Conservation (phyloP, 345 rosid genomes). For the Gossypium australe region DNA sequence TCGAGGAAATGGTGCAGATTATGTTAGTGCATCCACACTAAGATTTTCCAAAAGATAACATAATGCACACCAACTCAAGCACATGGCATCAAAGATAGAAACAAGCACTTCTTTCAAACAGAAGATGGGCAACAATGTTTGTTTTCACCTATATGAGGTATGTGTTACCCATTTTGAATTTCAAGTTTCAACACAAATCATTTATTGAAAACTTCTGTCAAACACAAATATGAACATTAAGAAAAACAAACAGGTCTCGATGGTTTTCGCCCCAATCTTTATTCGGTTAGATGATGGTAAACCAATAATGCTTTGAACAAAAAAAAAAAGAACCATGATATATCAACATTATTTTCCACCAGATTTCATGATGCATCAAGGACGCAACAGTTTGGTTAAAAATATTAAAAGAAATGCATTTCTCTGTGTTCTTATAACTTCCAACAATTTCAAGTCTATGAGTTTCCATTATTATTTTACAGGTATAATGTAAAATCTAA, state of each 20-base stretch:
- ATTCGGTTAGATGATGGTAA: background rate
- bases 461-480: background rate
- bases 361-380: background rate
- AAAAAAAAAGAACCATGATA: background rate
- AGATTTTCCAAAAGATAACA: conserved; percentile 8
- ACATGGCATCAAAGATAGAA: background rate
- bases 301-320: background rate
- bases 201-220: background rate
- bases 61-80: background rate
- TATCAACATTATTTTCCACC: background rate
- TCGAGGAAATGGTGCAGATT: background rate
- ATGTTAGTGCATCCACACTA: background rate
- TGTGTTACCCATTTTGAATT: background rate
- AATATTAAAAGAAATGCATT: background rate
- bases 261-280: background rate
- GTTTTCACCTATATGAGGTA: background rate
- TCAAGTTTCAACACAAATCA: background rate
- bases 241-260: background rate
- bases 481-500: background rate
- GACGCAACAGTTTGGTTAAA: background rate
- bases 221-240: background rate
- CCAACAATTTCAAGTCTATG: background rate
- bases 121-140: background rate
- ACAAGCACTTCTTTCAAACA: background rate
- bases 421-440: background rate